Conservation (phyloP, 257 asterid species). For the Fraxinus americana region DNA sequence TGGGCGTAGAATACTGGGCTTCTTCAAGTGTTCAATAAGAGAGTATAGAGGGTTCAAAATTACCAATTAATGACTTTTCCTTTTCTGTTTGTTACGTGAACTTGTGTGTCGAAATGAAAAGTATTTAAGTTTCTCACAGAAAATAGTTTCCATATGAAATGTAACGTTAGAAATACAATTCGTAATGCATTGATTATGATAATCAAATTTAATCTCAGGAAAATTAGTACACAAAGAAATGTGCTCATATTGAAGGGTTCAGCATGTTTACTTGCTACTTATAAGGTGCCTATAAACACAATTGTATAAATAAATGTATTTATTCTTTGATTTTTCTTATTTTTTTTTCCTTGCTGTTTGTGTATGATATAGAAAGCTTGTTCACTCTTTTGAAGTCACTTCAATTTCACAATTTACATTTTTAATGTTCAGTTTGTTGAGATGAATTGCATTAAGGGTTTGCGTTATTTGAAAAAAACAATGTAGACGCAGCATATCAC, state of each 20-base stretch:
- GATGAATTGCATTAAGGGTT: constrained; percentile 59
- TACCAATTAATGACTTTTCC: too few relatives aligned
- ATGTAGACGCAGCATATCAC: constrained; percentile 34
- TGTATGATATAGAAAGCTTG: constrained; percentile 10
- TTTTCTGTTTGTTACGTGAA: background rate
- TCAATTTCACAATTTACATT: constrained; percentile 15
- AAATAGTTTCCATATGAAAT: background rate
- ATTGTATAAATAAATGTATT: background rate
- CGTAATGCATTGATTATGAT: background rate
- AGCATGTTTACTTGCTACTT: background rate
- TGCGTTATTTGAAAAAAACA: constrained; percentile 38
- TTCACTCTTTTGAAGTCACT: constrained; percentile 15
- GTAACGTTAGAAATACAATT: background rate
- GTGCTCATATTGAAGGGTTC: background rate
- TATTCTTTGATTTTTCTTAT: background rate
- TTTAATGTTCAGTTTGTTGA: constrained; percentile 32
- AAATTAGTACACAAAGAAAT: background rate
- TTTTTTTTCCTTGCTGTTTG: background rate
- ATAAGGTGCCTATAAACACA: background rate
- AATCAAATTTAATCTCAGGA: background rate
- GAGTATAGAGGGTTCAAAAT: too few relatives aligned
- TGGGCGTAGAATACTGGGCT: too few relatives aligned
- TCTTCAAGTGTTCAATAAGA: too few relatives aligned
- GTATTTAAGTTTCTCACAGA: background rate
- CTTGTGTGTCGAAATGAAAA: background rate